These are phyloP conservation scores for Lepiota brunneoincarnata DNA, from an alignment of 768 basidiomycete species.

Conservation along the genomic window DNA sequence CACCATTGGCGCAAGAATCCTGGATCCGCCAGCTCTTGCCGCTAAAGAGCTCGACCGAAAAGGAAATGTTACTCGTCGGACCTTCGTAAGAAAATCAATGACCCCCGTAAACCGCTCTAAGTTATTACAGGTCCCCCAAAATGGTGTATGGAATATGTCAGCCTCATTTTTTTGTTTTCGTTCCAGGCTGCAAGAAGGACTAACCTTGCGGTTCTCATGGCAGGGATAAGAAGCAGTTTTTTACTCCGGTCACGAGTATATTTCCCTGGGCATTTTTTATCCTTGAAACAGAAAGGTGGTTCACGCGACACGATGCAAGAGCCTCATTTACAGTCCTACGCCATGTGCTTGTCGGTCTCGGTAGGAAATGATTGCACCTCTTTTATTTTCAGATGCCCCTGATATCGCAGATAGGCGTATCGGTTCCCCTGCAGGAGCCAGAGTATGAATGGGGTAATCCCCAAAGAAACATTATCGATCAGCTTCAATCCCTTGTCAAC, in stretches of 20 bases:
- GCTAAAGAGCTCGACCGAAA: slow-evolving; percentile 54
- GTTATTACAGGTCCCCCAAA: slow-evolving; percentile 44
- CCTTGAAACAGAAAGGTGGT: slow-evolving; percentile 54
- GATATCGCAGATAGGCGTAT: slow-evolving; percentile 53
- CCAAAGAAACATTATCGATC: slow-evolving; percentile 22
- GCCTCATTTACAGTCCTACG: slow-evolving; percentile 53
- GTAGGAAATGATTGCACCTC: slow-evolving; percentile 33
- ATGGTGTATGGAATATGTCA: slow-evolving; percentile 81
- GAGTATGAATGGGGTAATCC: not conserved
- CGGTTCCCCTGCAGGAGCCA: slow-evolving; percentile 4
- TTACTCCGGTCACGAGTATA: slow-evolving; percentile 43
- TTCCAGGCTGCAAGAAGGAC: slow-evolving; percentile 22
- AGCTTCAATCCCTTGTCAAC: slow-evolving; percentile 48
- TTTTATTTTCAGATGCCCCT: slow-evolving; percentile 32
- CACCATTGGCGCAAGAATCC: slow-evolving; percentile 50
- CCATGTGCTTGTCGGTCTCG: slow-evolving; percentile 35
- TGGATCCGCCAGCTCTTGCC: slow-evolving; percentile 55
- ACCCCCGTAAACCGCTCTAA: not conserved
- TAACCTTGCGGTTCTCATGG: slow-evolving; percentile 34
- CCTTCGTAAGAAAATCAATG: slow-evolving; percentile 18
- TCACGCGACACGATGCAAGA: slow-evolving; percentile 36
- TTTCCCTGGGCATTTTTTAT: slow-evolving; percentile 62
- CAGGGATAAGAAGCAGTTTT: slow-evolving; percentile 72
- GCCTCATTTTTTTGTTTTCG: slow-evolving; percentile 19
- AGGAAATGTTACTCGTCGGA: slow-evolving; percentile 47